These are phyloP conservation scores for Glaciozyma martinii DNA, from an alignment of 768 basidiomycete genomes.

Conservation along the genomic window DNA sequence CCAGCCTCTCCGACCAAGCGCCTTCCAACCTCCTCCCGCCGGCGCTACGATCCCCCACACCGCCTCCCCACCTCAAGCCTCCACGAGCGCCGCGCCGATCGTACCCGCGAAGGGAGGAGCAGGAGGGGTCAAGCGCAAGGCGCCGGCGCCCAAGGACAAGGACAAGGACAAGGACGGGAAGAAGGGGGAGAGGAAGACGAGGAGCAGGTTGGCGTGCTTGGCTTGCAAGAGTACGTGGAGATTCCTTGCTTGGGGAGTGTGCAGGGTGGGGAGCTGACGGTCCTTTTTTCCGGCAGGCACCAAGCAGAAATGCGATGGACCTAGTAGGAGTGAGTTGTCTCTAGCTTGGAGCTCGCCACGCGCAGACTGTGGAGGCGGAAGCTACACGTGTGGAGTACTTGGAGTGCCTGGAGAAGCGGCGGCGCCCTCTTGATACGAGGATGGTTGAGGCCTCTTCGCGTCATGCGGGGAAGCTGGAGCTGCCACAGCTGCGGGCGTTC, in stretches of 20 bases:
- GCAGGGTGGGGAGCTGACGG: not conserved
- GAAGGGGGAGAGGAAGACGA: conserved; percentile 27
- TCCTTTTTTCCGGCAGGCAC: not conserved
- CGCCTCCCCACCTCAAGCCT: no score
- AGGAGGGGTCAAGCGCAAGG: no score
- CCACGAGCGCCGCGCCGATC: no score
- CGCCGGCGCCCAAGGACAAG: no score
- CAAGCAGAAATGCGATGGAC: conserved; percentile 25
- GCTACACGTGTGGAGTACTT: not conserved
- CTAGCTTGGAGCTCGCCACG: not conserved
- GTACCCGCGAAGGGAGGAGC: no score
- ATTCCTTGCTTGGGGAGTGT: no score
- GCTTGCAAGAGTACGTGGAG: conserved; percentile 16
- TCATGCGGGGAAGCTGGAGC: not conserved
- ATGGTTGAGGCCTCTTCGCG: no score
- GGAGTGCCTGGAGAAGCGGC: not conserved
- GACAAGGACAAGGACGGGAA: conserved; percentile 19
- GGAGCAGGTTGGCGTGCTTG: conserved; percentile 23
- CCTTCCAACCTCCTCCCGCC: no score
- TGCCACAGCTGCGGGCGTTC: not conserved
- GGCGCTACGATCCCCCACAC: no score
- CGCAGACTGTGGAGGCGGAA: not conserved
- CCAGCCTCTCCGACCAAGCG: no score
- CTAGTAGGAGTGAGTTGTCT: conserved; percentile 10
- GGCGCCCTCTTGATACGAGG: not conserved